Base-by-base conservation (phyloP, 495 filamentous ascomycete species). In the Eremomyces bilateralis region DNA sequence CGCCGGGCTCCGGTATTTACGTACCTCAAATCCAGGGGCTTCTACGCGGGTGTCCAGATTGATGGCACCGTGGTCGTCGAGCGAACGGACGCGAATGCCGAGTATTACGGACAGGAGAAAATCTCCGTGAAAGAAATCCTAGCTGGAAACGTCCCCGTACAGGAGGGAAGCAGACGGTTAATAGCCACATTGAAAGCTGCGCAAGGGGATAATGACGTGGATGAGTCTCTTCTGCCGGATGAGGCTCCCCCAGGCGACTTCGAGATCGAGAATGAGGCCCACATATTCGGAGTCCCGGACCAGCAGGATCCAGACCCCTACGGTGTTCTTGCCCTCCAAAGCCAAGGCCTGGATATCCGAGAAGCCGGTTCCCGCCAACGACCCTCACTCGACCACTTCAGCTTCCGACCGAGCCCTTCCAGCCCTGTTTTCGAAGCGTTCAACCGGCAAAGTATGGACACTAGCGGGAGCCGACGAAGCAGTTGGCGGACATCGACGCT, bases 21-120 rank as follows among this genome's bases (percentile, higher is more conserved):
- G 4, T 93, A 93, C 42, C 65, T 93, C 44, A 91, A 91, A 54
- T 78, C 76, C 40, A 68, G 77, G 37, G 82, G 83, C 4, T 73
- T 84, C 41, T 81, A 81, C 40, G 76, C 80, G 18, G 73, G 77
- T 13, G 75, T 84, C 8, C 76, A 76, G 37, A 58, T 91, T 18
- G 79, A 90, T 40, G 83, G 83, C 1, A 88, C 81, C 0, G 61
- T 88, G 35, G 61, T 93, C 38, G 74, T 78, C 34, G 83, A 93
- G 51, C 68, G 83, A 15, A 70, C 65, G 2, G 82, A 91, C 45
- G 83, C 91, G 56, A 93, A 93, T 51, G 82, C 82, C 50, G 63
- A 70, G 4, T 91, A 90, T 45, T 93, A 88, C 52, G 67, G 68
- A 15, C 61, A 77, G 48, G 24, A 27, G 24, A 66, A 63, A 29